Percentiles rank a stretch among this genome's conserved stretches.
phyloP scores from a whole-genome alignment of 2,329 filamentous ascomycete species.

The Emmonsiellopsis sp. region DNA sequence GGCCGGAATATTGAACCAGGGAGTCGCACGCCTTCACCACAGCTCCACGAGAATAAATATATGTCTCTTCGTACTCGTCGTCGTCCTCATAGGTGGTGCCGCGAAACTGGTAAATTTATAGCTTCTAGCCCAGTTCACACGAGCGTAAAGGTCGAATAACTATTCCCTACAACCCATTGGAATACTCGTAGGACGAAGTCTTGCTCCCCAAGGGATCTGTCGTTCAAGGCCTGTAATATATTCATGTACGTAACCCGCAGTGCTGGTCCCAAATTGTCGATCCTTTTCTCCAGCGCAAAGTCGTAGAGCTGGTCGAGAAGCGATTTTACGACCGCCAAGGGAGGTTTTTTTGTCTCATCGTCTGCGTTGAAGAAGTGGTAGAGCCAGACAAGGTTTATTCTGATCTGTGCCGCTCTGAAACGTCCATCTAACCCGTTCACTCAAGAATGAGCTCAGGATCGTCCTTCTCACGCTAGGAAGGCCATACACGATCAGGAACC shows the following conservation, averaged over 20 bases:
- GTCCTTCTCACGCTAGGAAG: constrained; percentile 3
- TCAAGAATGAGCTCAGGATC: constrained; percentile 5
- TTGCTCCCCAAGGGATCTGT: constrained; percentile 1
- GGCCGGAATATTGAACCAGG: constrained; percentile 5
- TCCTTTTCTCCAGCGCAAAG: not conserved
- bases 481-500: constrained; percentile 4
- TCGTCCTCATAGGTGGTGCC: constrained; percentile 2
- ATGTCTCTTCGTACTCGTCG: constrained; percentile 3
- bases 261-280: not conserved
- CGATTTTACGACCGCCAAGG: not conserved
- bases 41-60: constrained; percentile 6
- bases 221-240: constrained; percentile 4
- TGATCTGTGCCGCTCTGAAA: constrained; percentile 1
- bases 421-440: not conserved
- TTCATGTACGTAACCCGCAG: constrained; percentile 3
- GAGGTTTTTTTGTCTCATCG: constrained; percentile 6
- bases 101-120: constrained; percentile 3
- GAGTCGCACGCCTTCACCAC: constrained; percentile 6
- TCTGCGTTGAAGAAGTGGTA: constrained; percentile 6
- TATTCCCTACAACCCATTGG: constrained; percentile 6
- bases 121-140: constrained; percentile 4
- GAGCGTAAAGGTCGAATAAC: constrained; percentile 5
- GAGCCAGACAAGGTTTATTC: not conserved
- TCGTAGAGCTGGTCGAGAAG: constrained; percentile 5
- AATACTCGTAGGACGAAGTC: constrained; percentile 4